Conservation (phyloP, 257 asterid species). For the Petrea volubilis region DNA sequence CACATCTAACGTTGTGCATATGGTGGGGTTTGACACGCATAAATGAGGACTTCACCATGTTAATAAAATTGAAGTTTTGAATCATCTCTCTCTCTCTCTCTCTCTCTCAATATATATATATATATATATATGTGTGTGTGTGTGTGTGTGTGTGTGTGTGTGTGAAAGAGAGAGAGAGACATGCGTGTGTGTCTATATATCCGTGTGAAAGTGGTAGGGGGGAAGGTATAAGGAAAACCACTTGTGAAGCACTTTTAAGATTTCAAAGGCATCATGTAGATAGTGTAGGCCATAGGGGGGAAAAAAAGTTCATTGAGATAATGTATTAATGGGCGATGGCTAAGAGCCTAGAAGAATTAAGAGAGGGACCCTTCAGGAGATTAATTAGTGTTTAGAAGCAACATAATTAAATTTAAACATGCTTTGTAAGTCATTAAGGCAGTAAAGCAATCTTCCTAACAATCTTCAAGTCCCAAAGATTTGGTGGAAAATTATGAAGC, state of each 20-base stretch:
- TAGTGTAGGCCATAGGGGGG: conserved; percentile 35
- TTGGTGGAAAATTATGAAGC: not conserved
- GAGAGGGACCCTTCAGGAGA: not conserved
- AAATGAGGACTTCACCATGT: conserved; percentile 15
- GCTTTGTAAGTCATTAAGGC: conserved; percentile 4
- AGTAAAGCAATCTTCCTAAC: not conserved
- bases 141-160: no score
- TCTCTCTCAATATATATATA: not conserved
- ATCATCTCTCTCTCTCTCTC: no score
- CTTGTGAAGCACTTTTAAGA: conserved; percentile 35
- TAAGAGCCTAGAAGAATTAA: not conserved
- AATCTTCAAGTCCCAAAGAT: conserved; percentile 11
- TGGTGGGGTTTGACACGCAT: conserved; percentile 30
- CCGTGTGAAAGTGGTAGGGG: no score
- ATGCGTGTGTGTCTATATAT: no score
- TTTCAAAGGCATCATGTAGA: conserved; percentile 31
- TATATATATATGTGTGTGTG: not conserved
- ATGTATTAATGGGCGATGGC: conserved; percentile 4
- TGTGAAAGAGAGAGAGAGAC: no score
- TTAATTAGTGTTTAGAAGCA: conserved; percentile 4
- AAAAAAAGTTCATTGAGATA: conserved; percentile 11
- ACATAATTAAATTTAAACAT: not conserved
- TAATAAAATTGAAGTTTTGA: not conserved
- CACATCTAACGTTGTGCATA: conserved; percentile 28
- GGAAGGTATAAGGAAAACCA: no score